phyloP scores from a whole-genome alignment of 2,329 filamentous ascomycete genomes.

The Tolypocladium ovalisporum region DNA sequence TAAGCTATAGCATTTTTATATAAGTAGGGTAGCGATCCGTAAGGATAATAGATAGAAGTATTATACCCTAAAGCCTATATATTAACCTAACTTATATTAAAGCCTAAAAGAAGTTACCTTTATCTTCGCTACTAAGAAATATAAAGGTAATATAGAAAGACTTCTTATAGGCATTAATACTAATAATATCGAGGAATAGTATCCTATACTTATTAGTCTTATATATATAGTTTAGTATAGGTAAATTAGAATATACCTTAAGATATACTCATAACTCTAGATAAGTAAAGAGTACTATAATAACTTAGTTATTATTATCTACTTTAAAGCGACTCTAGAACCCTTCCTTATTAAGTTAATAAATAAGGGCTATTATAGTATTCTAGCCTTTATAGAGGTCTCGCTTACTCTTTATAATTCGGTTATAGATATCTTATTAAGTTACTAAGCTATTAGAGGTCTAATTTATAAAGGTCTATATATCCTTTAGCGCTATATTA shows the following conservation, averaged over 20 bases:
- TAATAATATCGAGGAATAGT: background rate
- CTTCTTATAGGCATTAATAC: background rate
- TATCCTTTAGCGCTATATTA: constrained; percentile 5
- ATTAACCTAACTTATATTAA: background rate
- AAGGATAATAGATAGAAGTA: constrained; percentile 6
- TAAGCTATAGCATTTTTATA: constrained; percentile 6
- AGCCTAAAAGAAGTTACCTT: constrained; percentile 10
- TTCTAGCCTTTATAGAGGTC: constrained; percentile 8
- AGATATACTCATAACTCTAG: constrained; percentile 11
- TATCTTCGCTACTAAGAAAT: constrained; percentile 3
- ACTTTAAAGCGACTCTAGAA: constrained; percentile 6
- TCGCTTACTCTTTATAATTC: constrained; percentile 7
- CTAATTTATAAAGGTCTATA: constrained; percentile 6
- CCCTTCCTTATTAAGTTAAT: constrained; percentile 8
- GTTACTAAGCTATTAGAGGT: constrained; percentile 5
- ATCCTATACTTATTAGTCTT: background rate
- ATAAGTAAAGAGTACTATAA: constrained; percentile 11
- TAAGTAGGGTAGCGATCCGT: constrained; percentile 9
- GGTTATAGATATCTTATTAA: constrained; percentile 13
- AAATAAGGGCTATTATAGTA: constrained; percentile 6
- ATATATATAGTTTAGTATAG: background rate
- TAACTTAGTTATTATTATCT: constrained; percentile 7
- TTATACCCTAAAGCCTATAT: background rate
- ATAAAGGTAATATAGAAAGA: background rate
- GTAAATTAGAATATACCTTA: constrained; percentile 7